These are phyloP conservation scores for Penicillium glabrum DNA, from an alignment of 2,329 filamentous ascomycete species.

Conservation along the genomic window DNA sequence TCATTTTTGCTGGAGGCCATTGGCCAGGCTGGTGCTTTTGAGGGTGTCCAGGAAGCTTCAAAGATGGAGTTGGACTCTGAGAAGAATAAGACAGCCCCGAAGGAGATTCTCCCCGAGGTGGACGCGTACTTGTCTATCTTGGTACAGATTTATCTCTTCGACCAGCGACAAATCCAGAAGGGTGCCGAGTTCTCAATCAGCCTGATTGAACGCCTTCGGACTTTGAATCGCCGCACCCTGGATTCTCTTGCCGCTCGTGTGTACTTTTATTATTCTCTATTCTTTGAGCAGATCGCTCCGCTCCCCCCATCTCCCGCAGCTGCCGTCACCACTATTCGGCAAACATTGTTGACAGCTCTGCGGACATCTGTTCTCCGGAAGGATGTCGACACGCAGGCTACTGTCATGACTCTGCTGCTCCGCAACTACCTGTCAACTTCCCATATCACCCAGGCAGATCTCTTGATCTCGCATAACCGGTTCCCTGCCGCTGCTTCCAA, in stretches of 20 bases:
- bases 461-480: conserved; percentile 91
- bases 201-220: conserved; percentile 80
- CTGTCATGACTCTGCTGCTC: conserved; percentile 89
- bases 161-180: conserved; percentile 75
- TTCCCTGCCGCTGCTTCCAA: conserved; percentile 94
- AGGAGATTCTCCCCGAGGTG: conserved; percentile 81
- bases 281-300: conserved; percentile 86
- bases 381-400: conserved; percentile 95
- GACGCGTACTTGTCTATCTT: conserved; percentile 87
- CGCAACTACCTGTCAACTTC: conserved; percentile 95
- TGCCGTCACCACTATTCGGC: conserved; percentile 80
- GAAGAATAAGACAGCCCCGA: conserved; percentile 63
- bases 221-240: conserved; percentile 87
- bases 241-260: conserved; percentile 92
- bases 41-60: conserved; percentile 57
- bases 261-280: conserved; percentile 97
- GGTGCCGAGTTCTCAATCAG: conserved; percentile 82
- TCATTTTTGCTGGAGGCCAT: conserved; percentile 70
- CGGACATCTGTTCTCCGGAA: conserved; percentile 95
- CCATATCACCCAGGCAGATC: conserved; percentile 93
- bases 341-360: conserved; percentile 80
- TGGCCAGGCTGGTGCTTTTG: conserved; percentile 64
- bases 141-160: conserved; percentile 82
- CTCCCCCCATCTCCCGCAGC: conserved; percentile 87
- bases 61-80: conserved; percentile 76